Percentiles rank a stretch among this genome's conserved stretches.
Evolutionary conservation across 139 green algal species (phyloP).

Genomic region (Coccomyxa sp.): DNA sequence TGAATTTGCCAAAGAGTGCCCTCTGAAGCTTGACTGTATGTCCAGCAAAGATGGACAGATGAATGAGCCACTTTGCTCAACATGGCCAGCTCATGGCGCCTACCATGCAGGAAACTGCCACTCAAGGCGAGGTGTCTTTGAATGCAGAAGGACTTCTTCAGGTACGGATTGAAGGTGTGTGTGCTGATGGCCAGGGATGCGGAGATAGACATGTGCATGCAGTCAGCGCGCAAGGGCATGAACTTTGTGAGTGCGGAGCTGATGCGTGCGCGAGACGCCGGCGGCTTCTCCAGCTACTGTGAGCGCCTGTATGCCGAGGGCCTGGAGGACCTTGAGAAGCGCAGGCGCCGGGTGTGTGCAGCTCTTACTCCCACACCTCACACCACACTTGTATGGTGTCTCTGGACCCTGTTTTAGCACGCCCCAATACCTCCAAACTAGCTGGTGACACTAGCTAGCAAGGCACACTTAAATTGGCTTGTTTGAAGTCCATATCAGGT

Average conservation of each 20-base stretch:
- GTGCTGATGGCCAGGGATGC: constrained; percentile 17
- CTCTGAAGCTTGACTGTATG: not conserved
- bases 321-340: constrained; percentile 28
- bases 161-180: not conserved
- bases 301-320: constrained; percentile 80
- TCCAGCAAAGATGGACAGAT: too few relatives aligned
- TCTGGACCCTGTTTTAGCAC: too few relatives aligned
- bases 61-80: not conserved
- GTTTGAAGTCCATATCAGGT: too few relatives aligned
- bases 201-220: constrained; percentile 26
- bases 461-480: too few relatives aligned
- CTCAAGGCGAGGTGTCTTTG: not conserved
- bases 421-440: too few relatives aligned
- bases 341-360: not conserved
- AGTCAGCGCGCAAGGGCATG: constrained; percentile 37
- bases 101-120: not conserved
- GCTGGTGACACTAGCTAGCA: too few relatives aligned
- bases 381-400: too few relatives aligned
- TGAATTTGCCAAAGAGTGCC: not conserved
- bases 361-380: not conserved
- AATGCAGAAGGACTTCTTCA: not conserved
- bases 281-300: constrained; percentile 65
- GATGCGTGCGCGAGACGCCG: constrained; percentile 49
- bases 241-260: constrained; percentile 63
- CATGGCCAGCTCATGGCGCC: not conserved